A percentile compares a stretch with the other conserved stretches of the same genome.
phyloP scores from a whole-genome alignment of 2,329 filamentous ascomycete species.

The Ceratocystis alfenasii region DNA sequence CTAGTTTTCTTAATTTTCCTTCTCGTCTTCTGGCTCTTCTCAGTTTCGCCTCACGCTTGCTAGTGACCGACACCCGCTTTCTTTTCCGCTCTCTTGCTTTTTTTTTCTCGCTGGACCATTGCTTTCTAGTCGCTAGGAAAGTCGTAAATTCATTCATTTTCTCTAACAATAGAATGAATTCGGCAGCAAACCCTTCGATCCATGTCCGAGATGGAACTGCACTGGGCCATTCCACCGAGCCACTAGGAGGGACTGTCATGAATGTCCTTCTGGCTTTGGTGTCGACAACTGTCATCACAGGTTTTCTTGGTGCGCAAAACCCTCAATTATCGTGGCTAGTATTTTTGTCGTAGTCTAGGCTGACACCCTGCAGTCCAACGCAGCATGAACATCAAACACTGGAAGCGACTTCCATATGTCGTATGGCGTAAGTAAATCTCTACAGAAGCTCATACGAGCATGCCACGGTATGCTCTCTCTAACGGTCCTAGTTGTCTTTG shows the following conservation, averaged over 20 bases:
- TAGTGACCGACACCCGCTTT: background rate
- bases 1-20: background rate
- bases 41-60: background rate
- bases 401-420: slow-evolving; percentile 30
- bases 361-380: slow-evolving; percentile 15
- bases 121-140: background rate
- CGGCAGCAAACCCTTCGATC: background rate
- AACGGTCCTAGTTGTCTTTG: slow-evolving; percentile 40
- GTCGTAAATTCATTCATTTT: background rate
- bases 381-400: slow-evolving; percentile 22
- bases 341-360: background rate
- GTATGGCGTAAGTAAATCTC: slow-evolving; percentile 33
- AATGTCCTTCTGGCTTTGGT: slow-evolving; percentile 30
- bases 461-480: slow-evolving; percentile 14
- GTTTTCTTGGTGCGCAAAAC: slow-evolving; percentile 30
- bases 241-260: slow-evolving; percentile 30
- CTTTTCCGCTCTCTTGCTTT: background rate
- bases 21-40: background rate
- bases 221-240: slow-evolving; percentile 23
- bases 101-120: background rate
- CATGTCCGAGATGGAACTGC: background rate
- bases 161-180: background rate
- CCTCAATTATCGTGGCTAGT: background rate
- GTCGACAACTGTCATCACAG: slow-evolving; percentile 30
- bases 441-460: too few species aligned